Evolutionary conservation across 2,329 filamentous ascomycete genomes (phyloP), one percentile per base, ranked within the genome.

Genomic region (Aspergillus chevalieri): DNA sequence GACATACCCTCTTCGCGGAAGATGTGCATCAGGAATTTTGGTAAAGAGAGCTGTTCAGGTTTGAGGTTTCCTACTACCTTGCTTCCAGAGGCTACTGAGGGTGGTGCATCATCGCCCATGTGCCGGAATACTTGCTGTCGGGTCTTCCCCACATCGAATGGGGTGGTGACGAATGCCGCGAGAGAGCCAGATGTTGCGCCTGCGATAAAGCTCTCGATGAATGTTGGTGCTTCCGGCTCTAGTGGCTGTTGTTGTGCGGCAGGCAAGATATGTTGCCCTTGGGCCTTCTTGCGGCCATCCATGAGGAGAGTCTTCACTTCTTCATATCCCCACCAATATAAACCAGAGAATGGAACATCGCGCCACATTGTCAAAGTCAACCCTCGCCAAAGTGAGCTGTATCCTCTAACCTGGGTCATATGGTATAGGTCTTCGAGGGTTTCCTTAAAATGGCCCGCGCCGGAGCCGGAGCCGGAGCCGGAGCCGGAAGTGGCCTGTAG

Each of bases 301-400:
- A 84, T 86, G 50, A 97, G 71, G 47, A 74, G 73, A 21, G 84
- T 82, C 47, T 90, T 83, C 48, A 92, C 84, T 15, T 81, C 83
- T 73, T 98, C 93, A 66, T 98, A 98, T 10, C 93, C 92, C 84
- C 87, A 94, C 93, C 93, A 98, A 74, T 98, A 98, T 42, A 98
- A 80, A 3, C 87, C 93, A 1, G 92, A 97, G 64, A 98, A 98
- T 0, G 93, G 93, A 0, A 97, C 93, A 65, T 98, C 93, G 55
- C 93, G 81, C 93, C 93, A 98, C 50, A 98, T 79, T 0, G 92
- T 97, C 60, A 98, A 74, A 0, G 86, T 90, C 48, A 98, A 73
- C 0, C 93, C 93, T 49, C 92, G 80, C 93, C 93, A 98, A 0
- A 98, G 74, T 2, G 90, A 89, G 1, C 79, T 78, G 58, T 93